Evolutionary conservation across 495 filamentous ascomycete genomes (phyloP), one percentile per base, ranked within the genome.

Genomic region (Aspergillus diversus): DNA sequence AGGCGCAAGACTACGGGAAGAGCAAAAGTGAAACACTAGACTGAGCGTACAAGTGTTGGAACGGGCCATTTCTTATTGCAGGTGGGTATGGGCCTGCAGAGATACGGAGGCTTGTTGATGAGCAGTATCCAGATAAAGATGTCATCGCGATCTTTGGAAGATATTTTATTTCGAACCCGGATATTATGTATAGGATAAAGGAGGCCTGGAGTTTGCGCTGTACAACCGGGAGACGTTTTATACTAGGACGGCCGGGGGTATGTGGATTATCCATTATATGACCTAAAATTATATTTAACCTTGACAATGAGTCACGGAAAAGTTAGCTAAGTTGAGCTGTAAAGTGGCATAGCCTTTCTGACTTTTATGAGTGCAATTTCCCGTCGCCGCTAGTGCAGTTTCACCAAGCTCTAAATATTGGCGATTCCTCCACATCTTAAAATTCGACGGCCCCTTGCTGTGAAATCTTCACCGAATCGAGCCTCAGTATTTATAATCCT

Each of bases 91-190:
- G 67, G 68, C 13, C 87, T 84, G 60, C 42, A 16, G 33, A 37
- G 7, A 47, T 50, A 15, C 72, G 62, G 55, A 62, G 75, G 47
- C 72, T 83, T 7, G 83, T 85, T 13, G 84, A 89, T 64, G 69
- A 79, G 37, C 65, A 84, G 47, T 85, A 85, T 66, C 69, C 73
- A 57, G 80, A 81, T 35, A 73, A 79, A 63, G 77, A 89, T 49
- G 69, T 84, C 33, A 65, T 82, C 3, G 70, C 84, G 59, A 81
- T 78, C 0, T 89, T 89, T 73, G 89, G 89, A 21, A 70, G 87
- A 34, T 79, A 77, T 46, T 94, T 86, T 63, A 88, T 90, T 59
- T 77, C 87, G 57, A 93, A 84, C 57, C 90, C 90, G 3, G 90
- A 92, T 71, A 68, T 94, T 66, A 77, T 82, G 5, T 91, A 85